These are phyloP conservation scores for Geotrichum citri-aurantii DNA, from an alignment of 1,139 yeast species.

Conservation along the genomic window DNA sequence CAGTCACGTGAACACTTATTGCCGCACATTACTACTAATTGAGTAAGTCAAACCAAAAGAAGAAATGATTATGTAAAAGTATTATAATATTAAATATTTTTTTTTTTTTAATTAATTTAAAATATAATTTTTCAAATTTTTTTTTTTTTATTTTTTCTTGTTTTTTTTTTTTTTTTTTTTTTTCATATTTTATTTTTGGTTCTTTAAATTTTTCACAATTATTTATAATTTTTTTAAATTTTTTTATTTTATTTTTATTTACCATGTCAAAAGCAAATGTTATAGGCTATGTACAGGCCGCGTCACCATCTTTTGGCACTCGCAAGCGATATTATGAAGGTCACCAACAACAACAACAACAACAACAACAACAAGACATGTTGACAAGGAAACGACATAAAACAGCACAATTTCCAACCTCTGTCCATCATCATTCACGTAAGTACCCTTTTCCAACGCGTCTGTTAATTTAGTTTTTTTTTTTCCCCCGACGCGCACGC, in stretches of 20 bases:
- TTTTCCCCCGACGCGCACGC: no score
- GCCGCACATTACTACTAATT: no score
- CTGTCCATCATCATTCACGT: neutral
- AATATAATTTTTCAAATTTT: neutral
- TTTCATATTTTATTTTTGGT: neutral
- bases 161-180: neutral
- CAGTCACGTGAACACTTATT: no score
- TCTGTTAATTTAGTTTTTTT: no score
- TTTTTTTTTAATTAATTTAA: neutral
- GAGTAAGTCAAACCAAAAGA: no score
- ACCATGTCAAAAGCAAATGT: neutral
- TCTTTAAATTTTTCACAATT: no score
- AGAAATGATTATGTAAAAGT: no score
- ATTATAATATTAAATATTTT: no score
- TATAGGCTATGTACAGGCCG: neutral
- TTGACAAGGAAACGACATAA: neutral
- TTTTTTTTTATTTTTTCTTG: neutral
- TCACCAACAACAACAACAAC: neutral
- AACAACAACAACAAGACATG: neutral
- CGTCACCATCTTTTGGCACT: neutral
- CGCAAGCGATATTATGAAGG: neutral
- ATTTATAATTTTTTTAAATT: neutral
- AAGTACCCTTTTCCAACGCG: neutral
- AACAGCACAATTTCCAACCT: neutral
- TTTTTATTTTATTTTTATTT: neutral